These are phyloP conservation scores for Ministeria vibrans DNA, from an alignment of 78 protist genomes.

Conservation along the genomic window DNA sequence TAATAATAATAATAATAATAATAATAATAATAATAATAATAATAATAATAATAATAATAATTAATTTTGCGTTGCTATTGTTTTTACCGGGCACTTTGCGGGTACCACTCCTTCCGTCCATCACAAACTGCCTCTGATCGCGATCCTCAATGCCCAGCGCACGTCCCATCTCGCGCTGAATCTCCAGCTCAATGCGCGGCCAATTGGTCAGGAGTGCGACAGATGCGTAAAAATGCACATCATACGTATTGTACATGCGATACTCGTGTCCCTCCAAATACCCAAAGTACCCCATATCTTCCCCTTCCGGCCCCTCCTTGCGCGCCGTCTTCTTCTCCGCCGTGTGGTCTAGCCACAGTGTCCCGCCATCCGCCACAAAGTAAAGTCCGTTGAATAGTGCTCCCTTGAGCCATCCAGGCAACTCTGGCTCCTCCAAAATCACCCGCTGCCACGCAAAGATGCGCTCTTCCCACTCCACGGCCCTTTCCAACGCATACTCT, in stretches of 20 bases:
- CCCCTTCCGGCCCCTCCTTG: too few species aligned
- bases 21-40: background rate
- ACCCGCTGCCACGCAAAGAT: conserved; percentile 79
- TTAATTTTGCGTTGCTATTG: conserved; percentile 50
- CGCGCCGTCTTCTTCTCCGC: too few species aligned
- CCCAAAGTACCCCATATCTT: conserved; percentile 45
- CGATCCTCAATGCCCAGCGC: too few species aligned
- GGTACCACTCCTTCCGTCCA: conserved; percentile 61
- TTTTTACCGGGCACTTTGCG: too few species aligned
- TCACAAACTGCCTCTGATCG: too few species aligned
- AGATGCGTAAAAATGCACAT: conserved; percentile 75
- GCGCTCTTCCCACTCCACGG: too few species aligned
- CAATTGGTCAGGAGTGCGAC: too few species aligned
- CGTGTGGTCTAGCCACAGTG: conserved; percentile 66
- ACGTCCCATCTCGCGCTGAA: too few species aligned
- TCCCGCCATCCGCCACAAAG: conserved; percentile 68
- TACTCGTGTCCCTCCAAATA: conserved; percentile 75
- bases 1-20: too few species aligned
- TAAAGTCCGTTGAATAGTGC: conserved; percentile 70
- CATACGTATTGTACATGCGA: conserved; percentile 79
- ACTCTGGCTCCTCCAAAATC: conserved; percentile 23
- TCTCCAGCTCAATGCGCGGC: too few species aligned
- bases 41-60: background rate
- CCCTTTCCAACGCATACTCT: too few species aligned
- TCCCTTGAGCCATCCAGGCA: conserved; percentile 45